These are phyloP conservation scores for Ceratobasidium sp. DNA, from an alignment of 1,284 basidiomycete genomes.

Conservation along the genomic window DNA sequence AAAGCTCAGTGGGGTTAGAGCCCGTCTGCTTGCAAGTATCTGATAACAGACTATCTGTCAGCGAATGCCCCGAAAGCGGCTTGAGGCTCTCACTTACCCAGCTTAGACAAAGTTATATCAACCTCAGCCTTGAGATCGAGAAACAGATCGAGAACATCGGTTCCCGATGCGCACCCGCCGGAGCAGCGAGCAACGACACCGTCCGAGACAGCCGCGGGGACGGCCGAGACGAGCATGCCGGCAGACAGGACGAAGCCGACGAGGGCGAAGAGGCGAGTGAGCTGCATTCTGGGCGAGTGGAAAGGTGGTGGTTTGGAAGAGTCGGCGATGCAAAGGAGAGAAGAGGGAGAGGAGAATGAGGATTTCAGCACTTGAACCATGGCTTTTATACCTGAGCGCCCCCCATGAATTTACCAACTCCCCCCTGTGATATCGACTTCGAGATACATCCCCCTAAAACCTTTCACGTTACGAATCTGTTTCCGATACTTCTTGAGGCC, in stretches of 20 bases:
- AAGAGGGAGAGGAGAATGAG: neutral
- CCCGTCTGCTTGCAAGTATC: slow-evolving; percentile 16
- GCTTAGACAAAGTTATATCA: slow-evolving; percentile 5
- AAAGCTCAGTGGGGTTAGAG: slow-evolving; percentile 8
- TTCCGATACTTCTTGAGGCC: no score
- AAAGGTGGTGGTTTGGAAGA: neutral
- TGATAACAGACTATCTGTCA: neutral
- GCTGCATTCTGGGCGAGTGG: slow-evolving; percentile 19
- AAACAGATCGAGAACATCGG: neutral
- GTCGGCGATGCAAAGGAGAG: no score
- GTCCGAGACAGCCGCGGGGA: slow-evolving; percentile 2
- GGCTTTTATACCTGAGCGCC: neutral
- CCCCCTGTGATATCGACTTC: no score
- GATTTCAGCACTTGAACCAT: neutral
- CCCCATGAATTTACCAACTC: neutral
- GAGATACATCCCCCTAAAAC: no score
- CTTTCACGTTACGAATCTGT: no score
- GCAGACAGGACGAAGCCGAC: slow-evolving; percentile 22
- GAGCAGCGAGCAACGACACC: slow-evolving; percentile 22
- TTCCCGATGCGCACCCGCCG: slow-evolving; percentile 17
- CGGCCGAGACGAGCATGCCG: neutral
- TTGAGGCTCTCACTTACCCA: slow-evolving; percentile 4
- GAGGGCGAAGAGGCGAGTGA: slow-evolving; percentile 26
- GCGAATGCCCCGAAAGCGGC: neutral
- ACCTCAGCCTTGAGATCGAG: slow-evolving; percentile 15